A percentile compares a stretch with the other conserved stretches of the same genome.
phyloP scores from a whole-genome alignment of 129 eudicot genomes.

The Ambrosia artemisiifolia region DNA sequence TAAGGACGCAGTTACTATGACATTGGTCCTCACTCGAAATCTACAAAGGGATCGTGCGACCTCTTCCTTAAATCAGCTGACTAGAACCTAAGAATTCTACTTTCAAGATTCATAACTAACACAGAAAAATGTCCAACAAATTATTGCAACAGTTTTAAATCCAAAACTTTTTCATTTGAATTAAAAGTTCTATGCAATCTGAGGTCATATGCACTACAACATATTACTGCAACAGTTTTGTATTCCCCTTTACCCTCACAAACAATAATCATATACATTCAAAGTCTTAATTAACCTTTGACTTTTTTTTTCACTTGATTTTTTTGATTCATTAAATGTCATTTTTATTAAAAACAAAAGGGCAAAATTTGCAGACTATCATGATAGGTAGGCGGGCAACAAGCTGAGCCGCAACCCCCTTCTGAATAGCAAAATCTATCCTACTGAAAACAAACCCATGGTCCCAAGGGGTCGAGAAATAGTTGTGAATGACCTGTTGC shows the following conservation, averaged over 20 bases:
- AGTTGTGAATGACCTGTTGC: too few relatives aligned
- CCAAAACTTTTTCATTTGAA: neutral
- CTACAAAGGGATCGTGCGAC: neutral
- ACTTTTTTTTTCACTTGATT: neutral
- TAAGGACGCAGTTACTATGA: neutral
- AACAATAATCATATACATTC: neutral
- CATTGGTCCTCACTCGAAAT: neutral
- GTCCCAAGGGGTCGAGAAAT: too few relatives aligned
- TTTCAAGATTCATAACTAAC: neutral
- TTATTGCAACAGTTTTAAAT: neutral
- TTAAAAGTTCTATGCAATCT: neutral
- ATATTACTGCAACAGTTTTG: neutral
- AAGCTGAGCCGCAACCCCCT: too few relatives aligned
- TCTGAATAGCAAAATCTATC: too few relatives aligned
- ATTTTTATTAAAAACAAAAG: too few relatives aligned
- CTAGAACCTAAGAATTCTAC: neutral
- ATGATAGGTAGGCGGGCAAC: too few relatives aligned
- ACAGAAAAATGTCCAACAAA: neutral
- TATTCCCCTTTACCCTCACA: neutral
- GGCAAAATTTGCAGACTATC: too few relatives aligned
- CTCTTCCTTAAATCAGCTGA: neutral
- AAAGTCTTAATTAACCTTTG: slow-evolving; percentile 6
- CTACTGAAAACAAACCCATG: too few relatives aligned
- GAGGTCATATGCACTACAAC: neutral
- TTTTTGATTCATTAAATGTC: too few relatives aligned